phyloP scores from a whole-genome alignment of 768 basidiomycete species.

The Lactarius quietus region DNA sequence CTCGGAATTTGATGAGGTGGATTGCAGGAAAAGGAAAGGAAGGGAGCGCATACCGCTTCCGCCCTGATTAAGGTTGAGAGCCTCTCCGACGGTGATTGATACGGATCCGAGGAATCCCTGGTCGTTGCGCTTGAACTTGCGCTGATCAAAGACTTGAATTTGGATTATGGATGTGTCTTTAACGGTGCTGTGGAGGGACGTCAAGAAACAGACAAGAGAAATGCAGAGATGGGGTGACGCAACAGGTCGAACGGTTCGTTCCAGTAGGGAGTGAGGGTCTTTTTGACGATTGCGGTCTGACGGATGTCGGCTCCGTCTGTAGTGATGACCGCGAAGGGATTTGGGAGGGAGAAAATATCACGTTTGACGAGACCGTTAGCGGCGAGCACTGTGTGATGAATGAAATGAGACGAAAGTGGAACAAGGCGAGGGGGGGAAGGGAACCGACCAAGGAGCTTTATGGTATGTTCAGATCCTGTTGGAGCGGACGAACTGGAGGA shows the following conservation, averaged over 20 bases:
- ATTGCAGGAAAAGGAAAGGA: background rate
- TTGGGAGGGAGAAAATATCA: conserved; percentile 76
- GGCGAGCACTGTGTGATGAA: conserved; percentile 54
- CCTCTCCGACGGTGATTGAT: conserved; percentile 41
- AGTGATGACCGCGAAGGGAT: conserved; percentile 85
- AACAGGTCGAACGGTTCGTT: conserved; percentile 86
- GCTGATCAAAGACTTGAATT: conserved; percentile 89
- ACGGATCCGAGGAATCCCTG: conserved; percentile 61
- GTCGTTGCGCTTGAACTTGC: conserved; percentile 82
- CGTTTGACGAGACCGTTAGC: conserved; percentile 73
- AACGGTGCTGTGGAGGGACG: conserved; percentile 48
- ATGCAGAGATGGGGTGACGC: conserved; percentile 3
- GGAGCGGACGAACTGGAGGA: background rate
- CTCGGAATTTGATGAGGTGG: background rate
- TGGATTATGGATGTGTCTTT: conserved; percentile 70
- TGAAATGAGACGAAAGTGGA: background rate
- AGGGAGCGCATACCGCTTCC: conserved; percentile 27
- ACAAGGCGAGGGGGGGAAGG: background rate
- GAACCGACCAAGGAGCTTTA: conserved; percentile 16
- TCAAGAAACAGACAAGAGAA: background rate
- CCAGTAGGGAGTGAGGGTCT: conserved; percentile 71
- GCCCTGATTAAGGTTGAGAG: conserved; percentile 38
- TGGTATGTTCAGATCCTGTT: background rate
- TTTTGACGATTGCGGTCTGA: conserved; percentile 70
- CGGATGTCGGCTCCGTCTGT: conserved; percentile 74